Evolutionary conservation across 2,329 filamentous ascomycete species (phyloP).

Genomic region (Epichloe gansuensis): DNA sequence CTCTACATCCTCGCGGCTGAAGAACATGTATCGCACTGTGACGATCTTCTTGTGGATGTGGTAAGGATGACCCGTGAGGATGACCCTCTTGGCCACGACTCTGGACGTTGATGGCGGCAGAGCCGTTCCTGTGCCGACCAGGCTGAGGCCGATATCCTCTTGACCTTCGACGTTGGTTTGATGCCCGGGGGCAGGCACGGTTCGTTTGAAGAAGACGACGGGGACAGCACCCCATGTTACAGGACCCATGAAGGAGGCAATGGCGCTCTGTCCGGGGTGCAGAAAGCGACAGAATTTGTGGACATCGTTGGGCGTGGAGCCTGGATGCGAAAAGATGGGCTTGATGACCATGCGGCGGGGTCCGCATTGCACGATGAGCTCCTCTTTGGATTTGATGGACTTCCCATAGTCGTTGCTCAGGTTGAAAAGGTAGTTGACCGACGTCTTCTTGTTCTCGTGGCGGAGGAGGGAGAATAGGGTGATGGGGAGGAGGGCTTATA

Average conservation of each 20-base stretch:
- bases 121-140: slow-evolving; percentile 80
- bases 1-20: slow-evolving; percentile 85
- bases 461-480: slow-evolving; percentile 77
- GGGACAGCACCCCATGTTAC: slow-evolving; percentile 90
- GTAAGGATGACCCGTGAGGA: slow-evolving; percentile 91
- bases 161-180: slow-evolving; percentile 30
- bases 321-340: slow-evolving; percentile 80
- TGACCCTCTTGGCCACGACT: slow-evolving; percentile 85
- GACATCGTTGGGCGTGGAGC: slow-evolving; percentile 87
- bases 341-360: slow-evolving; percentile 78
- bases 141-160: slow-evolving; percentile 44
- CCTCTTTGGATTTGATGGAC: slow-evolving; percentile 83
- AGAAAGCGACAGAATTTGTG: slow-evolving; percentile 93
- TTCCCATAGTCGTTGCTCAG: slow-evolving; percentile 63
- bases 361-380: slow-evolving; percentile 84
- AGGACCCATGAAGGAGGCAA: slow-evolving; percentile 82
- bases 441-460: slow-evolving; percentile 90
- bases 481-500: slow-evolving; percentile 41
- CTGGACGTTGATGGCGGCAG: slow-evolving; percentile 64
- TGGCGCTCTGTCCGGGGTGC: slow-evolving; percentile 78
- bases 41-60: slow-evolving; percentile 98
- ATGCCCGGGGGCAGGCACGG: slow-evolving; percentile 27
- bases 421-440: slow-evolving; percentile 80
- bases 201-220: slow-evolving; percentile 71
- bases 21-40: slow-evolving; percentile 99